phyloP scores from a whole-genome alignment of 2,329 filamentous ascomycete genomes.

The Exserohilum rostratum region DNA sequence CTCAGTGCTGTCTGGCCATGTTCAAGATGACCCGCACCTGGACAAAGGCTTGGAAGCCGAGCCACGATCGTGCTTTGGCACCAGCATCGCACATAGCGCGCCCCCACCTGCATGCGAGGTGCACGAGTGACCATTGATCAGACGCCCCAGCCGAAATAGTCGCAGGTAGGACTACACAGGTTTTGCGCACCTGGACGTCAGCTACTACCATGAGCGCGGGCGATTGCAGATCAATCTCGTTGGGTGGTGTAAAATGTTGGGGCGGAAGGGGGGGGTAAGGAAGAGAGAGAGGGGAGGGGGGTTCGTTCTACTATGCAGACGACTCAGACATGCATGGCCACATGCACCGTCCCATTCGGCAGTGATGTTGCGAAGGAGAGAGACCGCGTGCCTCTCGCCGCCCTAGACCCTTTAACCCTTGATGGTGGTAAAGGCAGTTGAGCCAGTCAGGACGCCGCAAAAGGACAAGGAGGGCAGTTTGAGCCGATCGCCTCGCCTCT shows the following conservation, averaged over 20 bases:
- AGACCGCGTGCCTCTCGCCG: neutral
- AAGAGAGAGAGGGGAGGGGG: neutral
- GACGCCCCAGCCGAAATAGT: neutral
- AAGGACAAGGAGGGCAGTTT: neutral
- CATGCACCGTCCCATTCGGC: neutral
- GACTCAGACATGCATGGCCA: neutral
- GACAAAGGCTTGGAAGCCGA: neutral
- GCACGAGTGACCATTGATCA: constrained; percentile 1
- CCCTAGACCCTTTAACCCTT: neutral
- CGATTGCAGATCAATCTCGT: neutral
- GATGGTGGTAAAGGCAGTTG: neutral
- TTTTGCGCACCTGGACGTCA: neutral
- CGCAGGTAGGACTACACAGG: constrained; percentile 1
- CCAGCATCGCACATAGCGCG: constrained; percentile 4
- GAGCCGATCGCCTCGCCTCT: too few species aligned
- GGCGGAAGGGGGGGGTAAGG: too few species aligned
- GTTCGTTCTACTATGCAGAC: neutral
- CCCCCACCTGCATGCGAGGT: constrained; percentile 2
- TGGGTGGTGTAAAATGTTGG: neutral
- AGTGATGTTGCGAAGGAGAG: neutral
- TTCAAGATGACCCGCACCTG: neutral
- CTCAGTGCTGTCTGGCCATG: too few species aligned
- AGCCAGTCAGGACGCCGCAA: neutral
- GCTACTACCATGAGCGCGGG: neutral
- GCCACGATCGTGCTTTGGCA: constrained; percentile 1